phyloP scores from a whole-genome alignment of 352 stramenopile genomes.

The Pythium aphanidermatum region DNA sequence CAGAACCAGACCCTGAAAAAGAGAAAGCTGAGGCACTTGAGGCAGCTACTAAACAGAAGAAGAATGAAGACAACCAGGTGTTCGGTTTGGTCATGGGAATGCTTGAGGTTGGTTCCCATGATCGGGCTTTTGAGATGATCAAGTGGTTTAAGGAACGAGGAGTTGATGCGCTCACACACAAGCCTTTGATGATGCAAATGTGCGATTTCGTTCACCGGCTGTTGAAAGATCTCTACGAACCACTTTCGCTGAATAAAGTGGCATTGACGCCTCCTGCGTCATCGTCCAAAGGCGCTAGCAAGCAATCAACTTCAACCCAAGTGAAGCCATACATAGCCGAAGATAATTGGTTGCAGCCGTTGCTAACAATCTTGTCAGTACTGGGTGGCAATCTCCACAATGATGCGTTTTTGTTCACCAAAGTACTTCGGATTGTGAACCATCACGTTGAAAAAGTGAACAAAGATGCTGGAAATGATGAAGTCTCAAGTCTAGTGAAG shows the following conservation, averaged over 20 bases:
- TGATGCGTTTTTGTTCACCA: constrained; percentile 67
- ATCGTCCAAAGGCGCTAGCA: background rate
- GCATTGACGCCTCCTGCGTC: constrained; percentile 19
- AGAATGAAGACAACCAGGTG: constrained; percentile 63
- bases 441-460: constrained; percentile 33
- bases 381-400: constrained; percentile 61
- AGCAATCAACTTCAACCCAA: constrained; percentile 6
- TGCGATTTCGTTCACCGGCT: constrained; percentile 65
- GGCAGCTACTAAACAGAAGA: constrained; percentile 13
- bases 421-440: constrained; percentile 61
- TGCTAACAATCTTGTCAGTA: constrained; percentile 58
- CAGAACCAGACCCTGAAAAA: constrained; percentile 3
- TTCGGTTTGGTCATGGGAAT: constrained; percentile 78
- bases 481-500: constrained; percentile 32
- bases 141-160: constrained; percentile 63
- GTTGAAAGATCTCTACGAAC: constrained; percentile 45
- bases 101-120: constrained; percentile 60
- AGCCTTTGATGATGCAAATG: constrained; percentile 53
- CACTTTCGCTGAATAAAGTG: constrained; percentile 49
- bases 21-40: constrained; percentile 25
- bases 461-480: constrained; percentile 18
- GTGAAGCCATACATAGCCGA: constrained; percentile 30
- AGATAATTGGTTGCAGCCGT: constrained; percentile 37
- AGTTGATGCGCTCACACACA: constrained; percentile 61
- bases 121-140: constrained; percentile 75